These are phyloP conservation scores for Plantago lanceolata DNA, from an alignment of 305 asterid genomes.

Conservation along the genomic window DNA sequence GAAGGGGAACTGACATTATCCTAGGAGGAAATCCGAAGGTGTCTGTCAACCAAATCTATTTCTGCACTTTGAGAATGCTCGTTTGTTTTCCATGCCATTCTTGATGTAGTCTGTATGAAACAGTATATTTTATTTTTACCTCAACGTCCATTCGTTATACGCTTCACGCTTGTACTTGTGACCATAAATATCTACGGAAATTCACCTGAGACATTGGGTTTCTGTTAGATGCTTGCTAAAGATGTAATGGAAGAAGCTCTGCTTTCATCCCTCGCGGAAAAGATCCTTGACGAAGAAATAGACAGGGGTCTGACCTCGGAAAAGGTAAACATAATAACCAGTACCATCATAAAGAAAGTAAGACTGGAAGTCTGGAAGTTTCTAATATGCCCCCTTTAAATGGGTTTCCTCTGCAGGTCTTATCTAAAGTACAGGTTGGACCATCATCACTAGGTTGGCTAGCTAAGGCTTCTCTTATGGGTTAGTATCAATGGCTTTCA, in stretches of 20 bases:
- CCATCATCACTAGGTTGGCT: constrained; percentile 88
- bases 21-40: constrained; percentile 99
- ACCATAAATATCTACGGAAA: not conserved
- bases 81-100: constrained; percentile 7
- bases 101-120: constrained; percentile 11
- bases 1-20: constrained; percentile 97
- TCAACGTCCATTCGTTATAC: not conserved
- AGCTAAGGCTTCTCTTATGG: constrained; percentile 82
- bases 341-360: constrained; percentile 23
- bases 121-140: constrained; percentile 2
- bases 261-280: constrained; percentile 61
- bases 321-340: constrained; percentile 38
- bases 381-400: constrained; percentile 11
- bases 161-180: constrained; percentile 14
- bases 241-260: constrained; percentile 75
- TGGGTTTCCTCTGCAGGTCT: constrained; percentile 45
- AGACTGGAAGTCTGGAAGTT: constrained; percentile 12
- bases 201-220: constrained; percentile 18
- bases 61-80: not conserved
- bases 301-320: constrained; percentile 55
- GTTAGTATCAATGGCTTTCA: constrained; percentile 37
- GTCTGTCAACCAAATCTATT: constrained; percentile 19
- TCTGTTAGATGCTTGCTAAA: constrained; percentile 81
- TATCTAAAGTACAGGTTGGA: constrained; percentile 82
- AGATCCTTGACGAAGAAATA: constrained; percentile 55